Base-by-base conservation (phyloP, 2,329 filamentous ascomycete genomes). In the Phyllosticta citriasiana region DNA sequence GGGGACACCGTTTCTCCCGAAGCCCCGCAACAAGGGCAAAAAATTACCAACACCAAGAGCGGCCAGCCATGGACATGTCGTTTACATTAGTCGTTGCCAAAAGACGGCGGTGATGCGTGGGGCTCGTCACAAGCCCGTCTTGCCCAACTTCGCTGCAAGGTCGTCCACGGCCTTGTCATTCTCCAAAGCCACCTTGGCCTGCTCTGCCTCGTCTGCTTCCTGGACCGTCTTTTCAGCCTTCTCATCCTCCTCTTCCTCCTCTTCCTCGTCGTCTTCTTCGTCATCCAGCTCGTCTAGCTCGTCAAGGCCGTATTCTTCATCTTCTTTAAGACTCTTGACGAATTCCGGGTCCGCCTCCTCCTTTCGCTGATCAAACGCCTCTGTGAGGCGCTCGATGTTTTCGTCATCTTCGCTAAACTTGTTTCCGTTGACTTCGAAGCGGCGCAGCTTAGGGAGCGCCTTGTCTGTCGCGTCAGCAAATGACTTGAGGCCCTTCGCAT, bases 361-460 rank as follows among this genome's bases (percentile, higher is more conserved):
- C 77, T 92, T 92, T 65, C 91, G 86, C 69, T 84, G 82, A 62
- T 90, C 87, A 27, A 94, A 78, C 57, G 74, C 64, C 52, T 86
- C 83, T 66, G 86, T 84, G 54, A 97, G 79, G 24, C 79, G 80
- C 63, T 84, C 76, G 52, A 97, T 81, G 27, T 84, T 84, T 55
- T 83, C 79, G 67, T 97, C 91, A 2, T 96, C 91, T 73, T 97
- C 92, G 8, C 83, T 79, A 68, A 99, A 96, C 72, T 91, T 94
- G 79, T 99, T 99, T 57, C 94, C 94, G 73, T 99, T 97, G 66
- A 99, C 79, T 77, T 97, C 94, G 57, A 99, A 84, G 68, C 92
- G 87, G 77, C 87, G 88, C 66, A 99, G 78, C 12, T 83, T 82
- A 1, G 91, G 91, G 8, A 99, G 81, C 2, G 81, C 80, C 8